A percentile compares a stretch with the other conserved stretches of the same genome.
Evolutionary conservation across 2,329 filamentous ascomycete genomes (phyloP).

Genomic region (Fusarium siculi): DNA sequence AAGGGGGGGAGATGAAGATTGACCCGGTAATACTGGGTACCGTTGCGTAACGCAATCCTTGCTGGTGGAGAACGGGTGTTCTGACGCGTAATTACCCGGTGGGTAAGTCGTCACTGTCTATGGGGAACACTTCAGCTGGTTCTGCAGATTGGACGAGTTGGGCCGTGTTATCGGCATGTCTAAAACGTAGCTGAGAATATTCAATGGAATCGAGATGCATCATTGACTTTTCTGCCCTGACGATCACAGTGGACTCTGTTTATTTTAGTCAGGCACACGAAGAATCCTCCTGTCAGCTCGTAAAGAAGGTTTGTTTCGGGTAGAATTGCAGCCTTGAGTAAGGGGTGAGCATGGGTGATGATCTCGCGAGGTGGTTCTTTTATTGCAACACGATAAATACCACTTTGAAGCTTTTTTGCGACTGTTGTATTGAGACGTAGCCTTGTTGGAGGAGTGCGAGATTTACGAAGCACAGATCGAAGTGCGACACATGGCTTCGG

Average conservation of each 20-base stretch:
- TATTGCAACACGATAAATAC: background rate
- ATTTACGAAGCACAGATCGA: background rate
- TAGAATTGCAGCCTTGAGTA: background rate
- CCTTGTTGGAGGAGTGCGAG: background rate
- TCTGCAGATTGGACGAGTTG: background rate
- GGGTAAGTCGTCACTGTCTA: conserved; percentile 5
- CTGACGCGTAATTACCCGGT: conserved; percentile 22
- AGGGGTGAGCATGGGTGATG: background rate
- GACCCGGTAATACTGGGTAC: conserved; percentile 15
- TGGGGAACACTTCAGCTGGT: conserved; percentile 5
- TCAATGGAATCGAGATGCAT: background rate
- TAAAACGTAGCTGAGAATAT: background rate
- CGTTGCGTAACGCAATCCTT: conserved; percentile 18
- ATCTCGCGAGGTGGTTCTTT: background rate
- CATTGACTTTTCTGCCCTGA: conserved; percentile 10
- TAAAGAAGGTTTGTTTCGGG: conserved; percentile 12
- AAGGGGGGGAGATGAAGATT: conserved; percentile 28
- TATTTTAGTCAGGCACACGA: conserved; percentile 8
- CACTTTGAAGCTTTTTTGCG: background rate
- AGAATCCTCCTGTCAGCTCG: conserved; percentile 6
- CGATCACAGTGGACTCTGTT: background rate
- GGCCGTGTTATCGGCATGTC: background rate
- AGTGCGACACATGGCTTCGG: background rate
- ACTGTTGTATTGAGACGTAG: background rate
- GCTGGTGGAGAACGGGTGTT: conserved; percentile 6